A percentile compares a stretch with the other conserved stretches of the same genome.
Conservation (phyloP, 352 stramenopile genomes). For the Globisporangium middletonii region DNA sequence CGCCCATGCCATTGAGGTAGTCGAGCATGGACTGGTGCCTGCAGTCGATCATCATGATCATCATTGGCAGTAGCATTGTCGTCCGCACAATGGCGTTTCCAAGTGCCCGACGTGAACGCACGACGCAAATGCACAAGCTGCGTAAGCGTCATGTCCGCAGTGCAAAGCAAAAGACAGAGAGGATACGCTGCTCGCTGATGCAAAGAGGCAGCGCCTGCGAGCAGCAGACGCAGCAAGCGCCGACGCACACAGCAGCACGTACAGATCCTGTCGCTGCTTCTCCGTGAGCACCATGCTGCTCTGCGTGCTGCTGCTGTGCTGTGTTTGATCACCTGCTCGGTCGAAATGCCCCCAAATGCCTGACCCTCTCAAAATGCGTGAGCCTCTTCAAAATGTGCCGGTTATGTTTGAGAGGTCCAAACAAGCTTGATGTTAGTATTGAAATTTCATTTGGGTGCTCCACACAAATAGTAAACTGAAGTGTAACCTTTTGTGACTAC, state of each 20-base stretch:
- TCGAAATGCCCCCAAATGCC: neutral
- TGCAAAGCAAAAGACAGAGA: neutral
- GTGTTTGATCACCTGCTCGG: neutral
- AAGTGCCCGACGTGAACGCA: too few species aligned
- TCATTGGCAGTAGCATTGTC: neutral
- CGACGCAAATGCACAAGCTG: neutral
- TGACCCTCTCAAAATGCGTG: too few species aligned
- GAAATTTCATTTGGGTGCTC: too few species aligned
- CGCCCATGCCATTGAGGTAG: slow-evolving; percentile 90
- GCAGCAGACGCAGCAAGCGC: too few species aligned
- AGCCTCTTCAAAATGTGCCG: too few species aligned
- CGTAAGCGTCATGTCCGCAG: neutral
- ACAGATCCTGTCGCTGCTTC: slow-evolving; percentile 93
- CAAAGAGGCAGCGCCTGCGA: too few species aligned
- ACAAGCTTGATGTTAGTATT: too few species aligned
- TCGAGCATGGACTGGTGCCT: slow-evolving; percentile 94
- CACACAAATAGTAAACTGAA: too few species aligned
- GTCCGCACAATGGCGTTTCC: neutral
- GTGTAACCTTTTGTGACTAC: too few species aligned
- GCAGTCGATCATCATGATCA: neutral
- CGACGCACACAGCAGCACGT: slow-evolving; percentile 17
- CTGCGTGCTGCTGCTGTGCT: slow-evolving; percentile 1
- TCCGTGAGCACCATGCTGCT: slow-evolving; percentile 93
- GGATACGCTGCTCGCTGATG: neutral
- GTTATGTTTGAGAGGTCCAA: too few species aligned